Base-by-base conservation (phyloP, 1,284 basidiomycete species). In the Schizophyllum amplum region DNA sequence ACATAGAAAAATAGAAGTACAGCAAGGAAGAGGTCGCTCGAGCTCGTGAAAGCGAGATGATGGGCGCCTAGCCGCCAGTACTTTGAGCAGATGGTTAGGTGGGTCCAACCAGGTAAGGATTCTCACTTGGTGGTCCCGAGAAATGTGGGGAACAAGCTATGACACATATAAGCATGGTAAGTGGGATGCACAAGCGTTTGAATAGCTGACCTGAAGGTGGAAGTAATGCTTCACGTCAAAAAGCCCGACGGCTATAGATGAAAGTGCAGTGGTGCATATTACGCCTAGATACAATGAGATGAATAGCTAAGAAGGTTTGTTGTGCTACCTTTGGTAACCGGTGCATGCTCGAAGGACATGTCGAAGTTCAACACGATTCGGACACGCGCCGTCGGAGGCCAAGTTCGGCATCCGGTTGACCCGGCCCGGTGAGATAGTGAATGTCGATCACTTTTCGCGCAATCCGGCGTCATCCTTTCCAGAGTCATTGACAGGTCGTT, bases 191-290 rank as follows among this genome's bases (percentile, higher is more conserved):
- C 6, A 65, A 62, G n/a, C n/a, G n/a, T n/a, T n/a, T n/a, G 26
- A 20, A 25, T 60, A 72, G 59, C 59, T 22, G 20, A 83, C 86
- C 71, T 93, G 91, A 4, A 94, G 75, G 69, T 94, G 88, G 59
- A 93, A 80, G 67, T 92, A 90, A 64, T 94, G 86, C 70, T 95
- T 94, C 60, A 91, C 73, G 67, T 93, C 92, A 65, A 93, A 87
- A 49, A 94, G 71, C 1, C 90, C 87, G 46, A 80, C 83, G 4
- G 83, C 66, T 54, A 94, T 75, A 20, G 92, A 91, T 4, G 83
- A 77, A 53, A 89, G 62, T 27, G 84, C 90, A 46, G 82, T 74
- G 52, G 78, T 73, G 58, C 91, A 70, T 82, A 95, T 92, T 58
- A 93, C 72, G 51, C 86, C 93, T 94, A 65, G n/a, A n/a, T 42